Evolutionary conservation across 2,329 filamentous ascomycete species (phyloP).

Genomic region (Passalora sequoiae): DNA sequence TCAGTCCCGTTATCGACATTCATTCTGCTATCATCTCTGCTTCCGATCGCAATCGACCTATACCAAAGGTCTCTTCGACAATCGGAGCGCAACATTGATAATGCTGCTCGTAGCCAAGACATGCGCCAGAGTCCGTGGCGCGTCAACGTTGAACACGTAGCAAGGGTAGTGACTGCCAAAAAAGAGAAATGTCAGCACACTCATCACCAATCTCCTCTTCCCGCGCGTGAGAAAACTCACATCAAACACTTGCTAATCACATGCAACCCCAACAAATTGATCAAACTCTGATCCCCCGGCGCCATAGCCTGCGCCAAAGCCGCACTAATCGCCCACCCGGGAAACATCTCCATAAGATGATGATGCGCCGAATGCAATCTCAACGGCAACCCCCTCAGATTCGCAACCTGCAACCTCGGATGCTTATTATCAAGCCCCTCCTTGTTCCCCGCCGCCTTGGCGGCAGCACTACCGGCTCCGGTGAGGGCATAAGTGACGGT

Average conservation of each 20-base stretch:
- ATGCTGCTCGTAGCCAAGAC: constrained; percentile 27
- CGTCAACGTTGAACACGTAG: constrained; percentile 25
- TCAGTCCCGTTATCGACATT: no score
- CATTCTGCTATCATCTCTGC: no score
- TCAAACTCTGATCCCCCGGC: constrained; percentile 25
- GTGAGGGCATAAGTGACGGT: constrained; percentile 28
- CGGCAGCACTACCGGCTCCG: constrained; percentile 26
- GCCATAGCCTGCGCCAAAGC: constrained; percentile 29
- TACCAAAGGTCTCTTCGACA: constrained; percentile 26
- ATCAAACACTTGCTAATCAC: constrained; percentile 29
- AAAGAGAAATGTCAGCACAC: constrained; percentile 4
- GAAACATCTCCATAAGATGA: constrained; percentile 29
- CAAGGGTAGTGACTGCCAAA: constrained; percentile 23
- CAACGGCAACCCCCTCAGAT: constrained; percentile 26
- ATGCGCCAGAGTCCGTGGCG: constrained; percentile 22
- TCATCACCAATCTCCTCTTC: neutral
- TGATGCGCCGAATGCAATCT: constrained; percentile 26
- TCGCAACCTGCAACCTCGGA: constrained; percentile 21
- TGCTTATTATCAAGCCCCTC: constrained; percentile 28
- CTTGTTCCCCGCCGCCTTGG: constrained; percentile 19
- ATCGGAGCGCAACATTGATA: constrained; percentile 26
- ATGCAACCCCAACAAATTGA: constrained; percentile 31
- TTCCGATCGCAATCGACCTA: no score
- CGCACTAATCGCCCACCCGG: constrained; percentile 25
- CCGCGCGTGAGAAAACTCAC: constrained; percentile 14